These are phyloP conservation scores for Kodamaea kakaduensis DNA, from an alignment of 805 yeast genomes.

Conservation along the genomic window DNA sequence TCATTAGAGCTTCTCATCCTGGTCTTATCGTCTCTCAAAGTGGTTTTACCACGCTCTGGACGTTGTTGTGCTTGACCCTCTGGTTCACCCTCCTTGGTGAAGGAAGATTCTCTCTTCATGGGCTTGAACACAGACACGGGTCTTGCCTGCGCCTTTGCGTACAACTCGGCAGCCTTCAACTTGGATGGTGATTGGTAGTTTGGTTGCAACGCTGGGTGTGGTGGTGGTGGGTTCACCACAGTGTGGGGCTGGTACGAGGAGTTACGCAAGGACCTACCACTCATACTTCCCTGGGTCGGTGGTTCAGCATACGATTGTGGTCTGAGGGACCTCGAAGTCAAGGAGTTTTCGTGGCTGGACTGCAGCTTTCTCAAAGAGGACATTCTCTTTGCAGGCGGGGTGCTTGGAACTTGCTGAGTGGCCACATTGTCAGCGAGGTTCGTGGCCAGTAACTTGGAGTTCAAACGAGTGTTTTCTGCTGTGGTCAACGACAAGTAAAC, in stretches of 20 bases:
- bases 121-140: constrained; percentile 39
- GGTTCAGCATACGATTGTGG: constrained; percentile 28
- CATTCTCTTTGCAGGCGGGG: constrained; percentile 3
- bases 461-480: constrained; percentile 73
- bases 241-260: constrained; percentile 10
- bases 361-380: constrained; percentile 8
- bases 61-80: constrained; percentile 16
- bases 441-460: constrained; percentile 52
- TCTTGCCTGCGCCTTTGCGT: constrained; percentile 47
- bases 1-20: constrained; percentile 20
- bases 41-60: constrained; percentile 33
- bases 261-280: constrained; percentile 25
- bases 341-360: constrained; percentile 8
- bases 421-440: constrained; percentile 26
- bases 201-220: constrained; percentile 39
- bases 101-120: constrained; percentile 50
- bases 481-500: constrained; percentile 69
- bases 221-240: constrained; percentile 30
- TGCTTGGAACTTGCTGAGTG: constrained; percentile 10
- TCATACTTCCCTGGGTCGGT: constrained; percentile 19
- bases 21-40: constrained; percentile 22
- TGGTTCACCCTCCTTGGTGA: constrained; percentile 44
- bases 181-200: constrained; percentile 39
- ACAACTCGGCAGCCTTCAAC: constrained; percentile 48
- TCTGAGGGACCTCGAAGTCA: constrained; percentile 29